Conservation (phyloP, 108 stramenopile genomes). For the Mediolabrus comicus region DNA sequence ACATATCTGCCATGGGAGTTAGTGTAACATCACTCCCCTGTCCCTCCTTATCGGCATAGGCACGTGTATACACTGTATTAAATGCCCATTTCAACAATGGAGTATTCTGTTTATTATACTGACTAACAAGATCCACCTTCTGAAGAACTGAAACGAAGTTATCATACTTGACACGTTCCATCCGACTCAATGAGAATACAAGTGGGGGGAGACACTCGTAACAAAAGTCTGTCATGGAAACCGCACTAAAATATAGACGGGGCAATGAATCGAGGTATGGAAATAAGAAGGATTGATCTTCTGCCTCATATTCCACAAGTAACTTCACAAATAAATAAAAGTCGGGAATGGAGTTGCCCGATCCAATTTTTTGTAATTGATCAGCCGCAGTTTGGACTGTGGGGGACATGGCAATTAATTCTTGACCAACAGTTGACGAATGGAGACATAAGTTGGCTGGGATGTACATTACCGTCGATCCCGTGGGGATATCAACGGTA, state of each 20-base stretch:
- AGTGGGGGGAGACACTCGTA: slow-evolving; percentile 49
- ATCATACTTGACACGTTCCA: slow-evolving; percentile 38
- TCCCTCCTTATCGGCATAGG: slow-evolving; percentile 34
- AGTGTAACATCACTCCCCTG: slow-evolving; percentile 35
- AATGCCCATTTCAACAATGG: slow-evolving; percentile 43
- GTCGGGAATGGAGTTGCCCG: slow-evolving; percentile 17
- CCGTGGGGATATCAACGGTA: slow-evolving; percentile 41
- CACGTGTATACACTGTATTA: slow-evolving; percentile 40
- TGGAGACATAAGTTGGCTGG: slow-evolving; percentile 25
- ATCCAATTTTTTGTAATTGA: slow-evolving; percentile 26
- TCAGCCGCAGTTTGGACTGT: slow-evolving; percentile 23
- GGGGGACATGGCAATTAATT: slow-evolving; percentile 16
- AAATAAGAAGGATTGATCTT: slow-evolving; percentile 37
- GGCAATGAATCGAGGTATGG: slow-evolving; percentile 61
- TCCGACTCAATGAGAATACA: slow-evolving; percentile 28
- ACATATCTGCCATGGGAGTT: slow-evolving; percentile 41
- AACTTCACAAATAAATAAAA: slow-evolving; percentile 59
- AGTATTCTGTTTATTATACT: slow-evolving; percentile 22
- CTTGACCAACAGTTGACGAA: slow-evolving; percentile 3
- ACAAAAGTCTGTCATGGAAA: slow-evolving; percentile 56
- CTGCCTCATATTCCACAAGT: slow-evolving; percentile 53
- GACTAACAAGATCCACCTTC: slow-evolving; percentile 44
- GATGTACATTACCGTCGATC: slow-evolving; percentile 40
- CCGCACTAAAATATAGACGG: slow-evolving; percentile 45
- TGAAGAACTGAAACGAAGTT: slow-evolving; percentile 30